phyloP scores from a whole-genome alignment of 1,284 basidiomycete species.

The Pseudomicrostroma phylloplanum region DNA sequence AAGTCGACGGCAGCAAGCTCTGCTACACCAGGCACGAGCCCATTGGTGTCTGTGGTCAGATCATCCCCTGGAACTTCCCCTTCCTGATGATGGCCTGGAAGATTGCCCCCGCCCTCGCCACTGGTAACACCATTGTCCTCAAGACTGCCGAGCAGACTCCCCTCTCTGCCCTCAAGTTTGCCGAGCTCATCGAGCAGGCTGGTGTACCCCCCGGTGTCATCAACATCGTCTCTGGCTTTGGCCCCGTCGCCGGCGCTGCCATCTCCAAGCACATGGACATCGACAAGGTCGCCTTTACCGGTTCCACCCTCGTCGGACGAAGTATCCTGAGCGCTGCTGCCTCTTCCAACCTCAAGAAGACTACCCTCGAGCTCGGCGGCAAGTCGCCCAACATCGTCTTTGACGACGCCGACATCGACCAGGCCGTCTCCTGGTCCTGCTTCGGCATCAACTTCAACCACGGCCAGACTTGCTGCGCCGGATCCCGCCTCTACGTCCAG shows the following conservation, averaged over 20 bases:
- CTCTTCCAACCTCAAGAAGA: constrained; percentile 17
- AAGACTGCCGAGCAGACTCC: constrained; percentile 74
- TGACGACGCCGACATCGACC: constrained; percentile 60
- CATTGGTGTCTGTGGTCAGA: constrained; percentile 67
- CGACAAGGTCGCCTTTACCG: constrained; percentile 38
- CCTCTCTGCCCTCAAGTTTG: constrained; percentile 67
- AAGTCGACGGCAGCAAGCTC: constrained; percentile 62
- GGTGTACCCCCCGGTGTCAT: constrained; percentile 83
- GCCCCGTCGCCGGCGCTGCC: constrained; percentile 69
- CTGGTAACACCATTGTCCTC: constrained; percentile 43
- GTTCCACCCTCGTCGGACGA: constrained; percentile 18
- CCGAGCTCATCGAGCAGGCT: constrained; percentile 69
- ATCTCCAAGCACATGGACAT: constrained; percentile 58
- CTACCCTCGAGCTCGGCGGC: constrained; percentile 65
- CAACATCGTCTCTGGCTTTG: constrained; percentile 69
- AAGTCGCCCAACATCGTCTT: constrained; percentile 77
- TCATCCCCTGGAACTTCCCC: constrained; percentile 64
- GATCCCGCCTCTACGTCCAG: constrained; percentile 29
- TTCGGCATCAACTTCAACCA: constrained; percentile 23
- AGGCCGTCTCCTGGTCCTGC: constrained; percentile 32
- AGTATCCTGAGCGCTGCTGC: constrained; percentile 14
- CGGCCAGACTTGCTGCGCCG: constrained; percentile 30
- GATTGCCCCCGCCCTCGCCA: constrained; percentile 55
- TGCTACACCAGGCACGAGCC: constrained; percentile 74
- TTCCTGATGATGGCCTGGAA: constrained; percentile 54